A percentile compares a stretch with the other conserved stretches of the same genome.
Evolutionary conservation across 1,284 basidiomycete species (phyloP).

Genomic region (Kalmanozyma brasiliensis): DNA sequence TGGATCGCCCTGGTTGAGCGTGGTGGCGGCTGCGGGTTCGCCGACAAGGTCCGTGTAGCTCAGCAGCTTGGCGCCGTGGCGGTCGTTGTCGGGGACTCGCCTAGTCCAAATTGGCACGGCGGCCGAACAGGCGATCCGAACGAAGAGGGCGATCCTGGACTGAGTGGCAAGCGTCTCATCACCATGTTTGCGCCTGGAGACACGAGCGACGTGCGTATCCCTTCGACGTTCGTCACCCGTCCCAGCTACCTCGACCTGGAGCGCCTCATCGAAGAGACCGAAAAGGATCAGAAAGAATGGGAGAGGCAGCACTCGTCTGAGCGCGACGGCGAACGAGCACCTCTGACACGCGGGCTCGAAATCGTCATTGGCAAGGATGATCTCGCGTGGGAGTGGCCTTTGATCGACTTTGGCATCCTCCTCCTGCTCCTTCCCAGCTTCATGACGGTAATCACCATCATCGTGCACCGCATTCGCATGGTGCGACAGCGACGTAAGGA

Average conservation of each 20-base stretch:
- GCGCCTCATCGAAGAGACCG: constrained; percentile 57
- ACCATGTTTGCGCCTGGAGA: constrained; percentile 65
- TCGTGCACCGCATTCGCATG: constrained; percentile 59
- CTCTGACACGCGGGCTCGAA: constrained; percentile 47
- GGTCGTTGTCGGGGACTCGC: constrained; percentile 64
- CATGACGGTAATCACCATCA: constrained; percentile 61
- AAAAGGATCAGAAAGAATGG: constrained; percentile 49
- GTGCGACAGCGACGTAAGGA: constrained; percentile 59
- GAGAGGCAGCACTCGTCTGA: constrained; percentile 20
- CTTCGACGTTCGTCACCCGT: constrained; percentile 65
- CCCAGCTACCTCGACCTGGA: constrained; percentile 63
- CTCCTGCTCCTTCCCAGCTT: constrained; percentile 64
- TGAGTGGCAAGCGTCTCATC: constrained; percentile 55
- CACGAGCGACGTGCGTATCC: constrained; percentile 62
- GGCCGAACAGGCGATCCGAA: constrained; percentile 46
- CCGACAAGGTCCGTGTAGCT: constrained; percentile 61
- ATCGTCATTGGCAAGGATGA: constrained; percentile 63
- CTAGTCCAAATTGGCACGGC: constrained; percentile 42
- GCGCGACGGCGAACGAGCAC: constrained; percentile 12
- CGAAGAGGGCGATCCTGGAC: constrained; percentile 53
- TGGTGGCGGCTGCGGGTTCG: constrained; percentile 61
- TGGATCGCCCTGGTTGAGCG: constrained; percentile 67
- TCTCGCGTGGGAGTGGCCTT: constrained; percentile 60
- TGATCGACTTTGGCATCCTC: constrained; percentile 63
- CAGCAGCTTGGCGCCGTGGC: constrained; percentile 64